A percentile compares a stretch with the other conserved stretches of the same genome.
Conservation (phyloP, 345 rosid genomes). For the Gynandropsis gynandra region DNA sequence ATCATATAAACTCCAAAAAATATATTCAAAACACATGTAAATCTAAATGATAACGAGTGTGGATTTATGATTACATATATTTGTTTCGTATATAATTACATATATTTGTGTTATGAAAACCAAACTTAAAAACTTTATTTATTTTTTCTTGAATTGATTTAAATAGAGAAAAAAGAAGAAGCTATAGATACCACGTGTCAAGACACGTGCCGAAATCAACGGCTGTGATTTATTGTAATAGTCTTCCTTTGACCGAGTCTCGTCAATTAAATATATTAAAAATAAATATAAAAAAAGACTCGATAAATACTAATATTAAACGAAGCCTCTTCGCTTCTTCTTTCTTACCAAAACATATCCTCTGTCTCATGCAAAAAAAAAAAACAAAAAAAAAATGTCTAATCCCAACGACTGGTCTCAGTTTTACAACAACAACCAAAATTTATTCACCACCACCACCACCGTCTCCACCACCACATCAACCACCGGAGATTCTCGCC, state of each 20-base stretch:
- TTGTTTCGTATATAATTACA: too few species aligned
- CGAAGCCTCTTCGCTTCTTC: slow-evolving; percentile 9
- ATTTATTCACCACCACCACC: slow-evolving; percentile 24
- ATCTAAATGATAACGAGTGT: too few species aligned
- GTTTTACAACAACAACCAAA: slow-evolving; percentile 27
- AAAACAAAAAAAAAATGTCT: slow-evolving; percentile 24
- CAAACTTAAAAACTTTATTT: too few species aligned
- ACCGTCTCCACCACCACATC: slow-evolving; percentile 26
- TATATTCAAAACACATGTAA: too few species aligned
- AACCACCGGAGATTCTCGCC: slow-evolving; percentile 20
- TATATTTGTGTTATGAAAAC: too few species aligned
- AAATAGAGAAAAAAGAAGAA: too few species aligned
- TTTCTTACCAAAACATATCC: too few species aligned
- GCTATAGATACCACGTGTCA: too few species aligned
- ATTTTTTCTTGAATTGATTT: too few species aligned
- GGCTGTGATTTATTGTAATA: slow-evolving; percentile 20
- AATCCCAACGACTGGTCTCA: slow-evolving; percentile 30
- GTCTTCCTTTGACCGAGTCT: slow-evolving; percentile 24
- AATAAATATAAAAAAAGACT: background rate
- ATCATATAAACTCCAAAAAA: too few species aligned
- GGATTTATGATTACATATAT: too few species aligned
- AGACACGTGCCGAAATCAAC: slow-evolving; percentile 26
- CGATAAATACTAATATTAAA: slow-evolving; percentile 22
- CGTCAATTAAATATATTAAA: slow-evolving; percentile 1
- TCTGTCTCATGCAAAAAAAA: too few species aligned